These are phyloP conservation scores for Tolypocladium tropicale DNA, from an alignment of 2,329 filamentous ascomycete genomes.

Conservation along the genomic window DNA sequence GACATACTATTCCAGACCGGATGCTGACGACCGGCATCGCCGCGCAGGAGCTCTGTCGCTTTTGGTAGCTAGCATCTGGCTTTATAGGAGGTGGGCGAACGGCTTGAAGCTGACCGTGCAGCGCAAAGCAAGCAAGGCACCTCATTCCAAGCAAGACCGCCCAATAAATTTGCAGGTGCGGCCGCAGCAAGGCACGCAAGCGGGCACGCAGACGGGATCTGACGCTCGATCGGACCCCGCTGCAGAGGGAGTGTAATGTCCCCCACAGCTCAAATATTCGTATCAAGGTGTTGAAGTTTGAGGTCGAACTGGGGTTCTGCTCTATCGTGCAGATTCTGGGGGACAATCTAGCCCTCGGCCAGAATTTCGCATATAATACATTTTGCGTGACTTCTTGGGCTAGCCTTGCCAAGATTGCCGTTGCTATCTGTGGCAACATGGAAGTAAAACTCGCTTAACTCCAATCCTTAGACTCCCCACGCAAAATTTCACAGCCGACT, in stretches of 20 bases:
- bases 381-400: neutral
- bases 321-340: neutral
- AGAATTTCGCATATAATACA: no score
- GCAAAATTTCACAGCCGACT: neutral
- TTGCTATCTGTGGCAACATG: no score
- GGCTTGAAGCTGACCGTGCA: neutral
- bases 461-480: neutral
- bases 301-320: neutral
- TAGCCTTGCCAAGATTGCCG: neutral
- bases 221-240: neutral
- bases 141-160: neutral
- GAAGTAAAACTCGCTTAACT: neutral
- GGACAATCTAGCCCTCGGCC: no score
- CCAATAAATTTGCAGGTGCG: neutral
- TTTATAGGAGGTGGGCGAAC: constrained; percentile 1
- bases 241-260: neutral
- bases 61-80: neutral
- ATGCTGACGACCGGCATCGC: neutral
- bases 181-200: neutral
- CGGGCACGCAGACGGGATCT: constrained; percentile 1
- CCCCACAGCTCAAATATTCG: neutral
- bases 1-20: neutral
- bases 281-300: neutral
- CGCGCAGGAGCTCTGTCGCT: constrained; percentile 1
- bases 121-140: neutral